Percentiles rank a stretch among this genome's conserved stretches.
phyloP scores from a whole-genome alignment of 768 basidiomycete genomes.

The Imleria badia region DNA sequence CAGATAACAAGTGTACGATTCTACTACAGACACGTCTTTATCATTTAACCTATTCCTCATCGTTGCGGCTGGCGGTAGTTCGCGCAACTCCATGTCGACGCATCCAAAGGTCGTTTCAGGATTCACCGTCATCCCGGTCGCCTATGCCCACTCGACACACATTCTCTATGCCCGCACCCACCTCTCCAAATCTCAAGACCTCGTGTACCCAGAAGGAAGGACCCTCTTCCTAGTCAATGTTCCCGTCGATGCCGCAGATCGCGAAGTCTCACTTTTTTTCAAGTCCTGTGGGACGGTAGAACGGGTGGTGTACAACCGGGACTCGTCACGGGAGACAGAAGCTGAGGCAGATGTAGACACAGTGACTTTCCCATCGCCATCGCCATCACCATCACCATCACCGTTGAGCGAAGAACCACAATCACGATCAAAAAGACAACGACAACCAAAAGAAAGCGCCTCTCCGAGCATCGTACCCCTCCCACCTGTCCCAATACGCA shows the following conservation, averaged over 20 bases:
- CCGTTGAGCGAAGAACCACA: constrained; percentile 11
- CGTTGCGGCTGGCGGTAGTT: not conserved
- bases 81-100: constrained; percentile 8
- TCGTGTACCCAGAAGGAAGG: constrained; percentile 49
- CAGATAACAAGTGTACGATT: too few species aligned
- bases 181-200: constrained; percentile 42
- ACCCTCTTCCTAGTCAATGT: constrained; percentile 89
- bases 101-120: constrained; percentile 32
- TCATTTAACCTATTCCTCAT: too few species aligned
- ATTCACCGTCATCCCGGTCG: constrained; percentile 38
- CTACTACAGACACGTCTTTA: too few species aligned
- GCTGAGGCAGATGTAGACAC: constrained; percentile 26
- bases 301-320: constrained; percentile 61
- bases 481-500: constrained; percentile 52
- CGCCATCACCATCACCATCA: not conserved
- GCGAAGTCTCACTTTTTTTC: constrained; percentile 78
- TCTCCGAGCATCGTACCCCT: constrained; percentile 61
- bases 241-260: constrained; percentile 83
- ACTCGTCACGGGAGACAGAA: constrained; percentile 31
- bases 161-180: constrained; percentile 79
- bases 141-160: constrained; percentile 51
- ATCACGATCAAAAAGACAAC: constrained; percentile 35
- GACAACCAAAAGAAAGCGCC: constrained; percentile 19
- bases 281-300: constrained; percentile 77
- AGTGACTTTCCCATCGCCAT: not conserved